Evolutionary conservation across 2,329 filamentous ascomycete species (phyloP), one percentile per base, ranked within the genome.

Genomic region (Epichloe gansuensis): DNA sequence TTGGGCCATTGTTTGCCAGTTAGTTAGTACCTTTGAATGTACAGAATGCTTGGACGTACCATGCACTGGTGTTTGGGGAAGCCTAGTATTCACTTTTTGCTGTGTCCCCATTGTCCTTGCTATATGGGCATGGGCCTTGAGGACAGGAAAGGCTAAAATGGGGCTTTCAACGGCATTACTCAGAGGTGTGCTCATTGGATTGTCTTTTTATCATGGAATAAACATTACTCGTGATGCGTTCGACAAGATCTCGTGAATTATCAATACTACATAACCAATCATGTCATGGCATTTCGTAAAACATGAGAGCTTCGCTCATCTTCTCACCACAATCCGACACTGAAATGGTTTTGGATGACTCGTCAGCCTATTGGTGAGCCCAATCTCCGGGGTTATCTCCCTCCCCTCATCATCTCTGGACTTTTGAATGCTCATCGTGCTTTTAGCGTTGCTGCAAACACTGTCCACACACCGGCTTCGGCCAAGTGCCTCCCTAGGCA

Each of bases 61-160:
- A 86, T 58, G 73, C 76, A 0, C 63, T 85, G 28, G 77, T 87
- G 0, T 87, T 88, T 67, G 83, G 83, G 83, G 83, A 0, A 82
- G 79, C 56, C 65, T 87, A 45, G 81, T 87, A 0, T 86, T 86
- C 56, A 82, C 77, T 42, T 85, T 87, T 57, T 67, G 80, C 3
- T 73, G 74, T 46, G 67, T 84, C n/a, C 2, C 76, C 0, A 45
- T 77, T 3, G 71, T 82, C 0, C 71, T 76, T 58, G 61, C 52
- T 0, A 17, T 76, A 0, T 84, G 80, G 81, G 71, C 65, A 0
- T 76, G 75, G 72, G 69, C 63, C 13, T 56, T 83, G 57, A 56
- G 65, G 48, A 70, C 60, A 17, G 76, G 77, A 0, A 72, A 62
- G 56, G 69, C 71, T 23, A 23, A 23, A 3, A 23, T 23, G 23